Conservation (phyloP, 352 stramenopile genomes). For the Globisporangium rhizosaccharum region DNA sequence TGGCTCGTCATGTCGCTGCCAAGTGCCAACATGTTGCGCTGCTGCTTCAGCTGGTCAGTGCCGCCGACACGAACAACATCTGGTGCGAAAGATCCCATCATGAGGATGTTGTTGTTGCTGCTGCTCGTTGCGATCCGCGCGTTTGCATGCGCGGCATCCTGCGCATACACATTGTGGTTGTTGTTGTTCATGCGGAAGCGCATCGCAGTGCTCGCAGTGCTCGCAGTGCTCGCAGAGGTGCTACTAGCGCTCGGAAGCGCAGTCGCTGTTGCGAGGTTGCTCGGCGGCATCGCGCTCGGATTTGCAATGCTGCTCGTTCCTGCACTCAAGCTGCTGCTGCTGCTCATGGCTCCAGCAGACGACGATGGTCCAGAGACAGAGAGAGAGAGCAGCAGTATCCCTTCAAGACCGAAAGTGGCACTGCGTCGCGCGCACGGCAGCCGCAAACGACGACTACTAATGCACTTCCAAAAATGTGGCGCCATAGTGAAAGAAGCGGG, state of each 20-base stretch:
- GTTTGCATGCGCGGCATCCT: neutral
- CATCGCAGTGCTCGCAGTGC: constrained; percentile 1
- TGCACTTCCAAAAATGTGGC: constrained; percentile 8
- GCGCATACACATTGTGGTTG: neutral
- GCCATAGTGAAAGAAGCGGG: neutral
- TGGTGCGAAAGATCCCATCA: neutral
- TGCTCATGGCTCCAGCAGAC: neutral
- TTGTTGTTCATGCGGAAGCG: constrained; percentile 16
- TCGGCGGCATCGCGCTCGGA: neutral
- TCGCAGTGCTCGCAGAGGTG: neutral
- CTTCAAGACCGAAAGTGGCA: constrained; percentile 25
- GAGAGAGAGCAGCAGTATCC: constrained; percentile 22
- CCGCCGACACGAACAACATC: neutral
- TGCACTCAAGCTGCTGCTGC: neutral
- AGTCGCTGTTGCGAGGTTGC: neutral
- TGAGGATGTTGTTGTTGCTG: neutral
- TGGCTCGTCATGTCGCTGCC: neutral
- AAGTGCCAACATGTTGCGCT: neutral
- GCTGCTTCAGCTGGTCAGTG: constrained; percentile 3
- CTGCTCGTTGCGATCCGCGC: neutral
- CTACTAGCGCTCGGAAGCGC: neutral
- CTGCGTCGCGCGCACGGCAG: neutral
- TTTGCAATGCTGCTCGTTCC: neutral
- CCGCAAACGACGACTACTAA: constrained; percentile 1
- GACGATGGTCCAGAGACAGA: constrained; percentile 1